Percentiles rank a stretch among this genome's conserved stretches.
Conservation (phyloP, 306 rosid genomes). For the Malus domestica region DNA sequence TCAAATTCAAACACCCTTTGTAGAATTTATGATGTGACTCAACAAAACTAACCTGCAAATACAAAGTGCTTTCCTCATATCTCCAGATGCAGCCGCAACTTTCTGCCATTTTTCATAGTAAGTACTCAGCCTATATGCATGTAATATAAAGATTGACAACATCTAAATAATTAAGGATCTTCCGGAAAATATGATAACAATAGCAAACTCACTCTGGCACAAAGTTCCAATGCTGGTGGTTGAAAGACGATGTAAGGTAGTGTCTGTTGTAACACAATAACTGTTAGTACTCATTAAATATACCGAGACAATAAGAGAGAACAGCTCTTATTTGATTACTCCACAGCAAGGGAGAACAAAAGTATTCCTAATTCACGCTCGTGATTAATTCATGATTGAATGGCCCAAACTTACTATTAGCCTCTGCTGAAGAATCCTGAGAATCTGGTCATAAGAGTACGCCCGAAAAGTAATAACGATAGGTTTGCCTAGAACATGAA, state of each 20-base stretch:
- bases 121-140: neutral
- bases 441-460: slow-evolving; percentile 74
- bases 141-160: neutral
- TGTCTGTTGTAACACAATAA: slow-evolving; percentile 33
- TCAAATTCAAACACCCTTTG: neutral
- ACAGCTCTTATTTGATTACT: neutral
- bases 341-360: no score
- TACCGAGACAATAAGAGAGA: neutral
- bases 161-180: neutral
- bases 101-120: slow-evolving; percentile 43
- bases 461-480: slow-evolving; percentile 64
- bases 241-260: slow-evolving; percentile 67
- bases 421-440: slow-evolving; percentile 74
- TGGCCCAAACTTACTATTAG: slow-evolving; percentile 44
- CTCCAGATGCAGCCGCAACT: slow-evolving; percentile 94
- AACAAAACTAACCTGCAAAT: slow-evolving; percentile 59
- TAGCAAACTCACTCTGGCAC: slow-evolving; percentile 79
- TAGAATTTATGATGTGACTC: neutral
- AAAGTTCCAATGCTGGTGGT: slow-evolving; percentile 73
- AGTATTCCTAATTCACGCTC: no score
- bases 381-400: no score
- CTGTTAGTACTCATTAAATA: slow-evolving; percentile 9
- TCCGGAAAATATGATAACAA: neutral
- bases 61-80: slow-evolving; percentile 87
- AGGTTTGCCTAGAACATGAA: slow-evolving; percentile 64